These are phyloP conservation scores for Colletotrichum tabaci DNA, from an alignment of 2,329 filamentous ascomycete species.

Conservation along the genomic window DNA sequence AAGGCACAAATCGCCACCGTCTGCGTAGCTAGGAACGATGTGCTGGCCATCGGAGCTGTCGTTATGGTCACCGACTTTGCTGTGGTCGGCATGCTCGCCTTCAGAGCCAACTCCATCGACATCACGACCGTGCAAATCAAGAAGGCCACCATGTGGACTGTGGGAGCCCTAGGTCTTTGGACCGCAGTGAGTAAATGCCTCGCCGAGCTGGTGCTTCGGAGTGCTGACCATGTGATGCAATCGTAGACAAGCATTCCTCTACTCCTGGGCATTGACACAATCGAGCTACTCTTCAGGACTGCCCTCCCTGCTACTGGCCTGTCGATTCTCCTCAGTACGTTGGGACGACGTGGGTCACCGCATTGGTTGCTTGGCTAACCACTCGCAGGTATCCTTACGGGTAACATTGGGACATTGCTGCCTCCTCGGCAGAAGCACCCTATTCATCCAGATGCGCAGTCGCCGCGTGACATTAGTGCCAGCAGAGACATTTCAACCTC, in stretches of 20 bases:
- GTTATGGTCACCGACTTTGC: slow-evolving; percentile 62
- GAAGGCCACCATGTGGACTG: slow-evolving; percentile 59
- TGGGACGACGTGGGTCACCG: neutral
- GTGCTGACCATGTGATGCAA: slow-evolving; percentile 38
- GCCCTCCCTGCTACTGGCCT: slow-evolving; percentile 67
- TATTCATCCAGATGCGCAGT: slow-evolving; percentile 55
- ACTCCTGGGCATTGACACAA: slow-evolving; percentile 62
- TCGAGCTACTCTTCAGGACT: slow-evolving; percentile 62
- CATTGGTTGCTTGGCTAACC: slow-evolving; percentile 12
- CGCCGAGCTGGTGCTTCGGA: neutral
- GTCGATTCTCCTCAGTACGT: slow-evolving; percentile 64
- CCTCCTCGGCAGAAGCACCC: slow-evolving; percentile 49
- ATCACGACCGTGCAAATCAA: slow-evolving; percentile 53
- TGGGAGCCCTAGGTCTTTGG: slow-evolving; percentile 66
- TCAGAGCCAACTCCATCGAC: slow-evolving; percentile 57
- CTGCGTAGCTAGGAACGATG: slow-evolving; percentile 64
- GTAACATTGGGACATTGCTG: slow-evolving; percentile 55
- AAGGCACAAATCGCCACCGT: slow-evolving; percentile 66
- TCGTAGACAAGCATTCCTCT: slow-evolving; percentile 65
- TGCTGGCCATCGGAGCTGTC: slow-evolving; percentile 61
- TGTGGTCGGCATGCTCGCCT: slow-evolving; percentile 59
- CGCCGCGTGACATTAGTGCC: slow-evolving; percentile 51
- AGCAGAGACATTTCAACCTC: slow-evolving; percentile 59
- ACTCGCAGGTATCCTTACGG: slow-evolving; percentile 52
- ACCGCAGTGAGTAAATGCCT: slow-evolving; percentile 61